Evolutionary conservation across 371 early-diverging fungal genomes (phyloP).

Genomic region (Vittaforma corneae): DNA sequence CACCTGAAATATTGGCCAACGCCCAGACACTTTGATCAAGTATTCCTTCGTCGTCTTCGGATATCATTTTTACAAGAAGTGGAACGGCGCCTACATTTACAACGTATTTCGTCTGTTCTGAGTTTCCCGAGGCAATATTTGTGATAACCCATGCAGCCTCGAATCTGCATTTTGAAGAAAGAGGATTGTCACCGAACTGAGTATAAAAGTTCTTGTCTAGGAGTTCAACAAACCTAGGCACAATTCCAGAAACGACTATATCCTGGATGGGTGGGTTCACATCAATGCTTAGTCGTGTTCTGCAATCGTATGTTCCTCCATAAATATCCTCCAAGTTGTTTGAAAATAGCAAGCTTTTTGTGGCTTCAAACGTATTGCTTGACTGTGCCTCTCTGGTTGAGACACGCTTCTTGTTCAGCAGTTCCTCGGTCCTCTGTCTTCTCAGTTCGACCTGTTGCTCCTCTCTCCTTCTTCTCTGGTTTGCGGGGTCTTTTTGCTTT

Average conservation of each 20-base stretch:
- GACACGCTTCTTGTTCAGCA: conserved; percentile 55
- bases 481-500: no score
- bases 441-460: conserved; percentile 53
- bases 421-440: conserved; percentile 51
- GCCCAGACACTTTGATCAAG: conserved; percentile 99
- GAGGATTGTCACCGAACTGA: conserved; percentile 15
- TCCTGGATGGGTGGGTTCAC: conserved; percentile 90
- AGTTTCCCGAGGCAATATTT: conserved; percentile 95
- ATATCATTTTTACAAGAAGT: conserved; percentile 74
- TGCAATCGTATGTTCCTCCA: conserved; percentile 74
- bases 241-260: conserved; percentile 79
- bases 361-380: conserved; percentile 23
- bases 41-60: conserved; percentile 72
- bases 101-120: conserved; percentile 83
- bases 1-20: conserved; percentile 98
- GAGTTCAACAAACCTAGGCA: conserved; percentile 86
- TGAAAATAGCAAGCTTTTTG: conserved; percentile 36
- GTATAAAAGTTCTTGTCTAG: conserved; percentile 62
- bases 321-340: conserved; percentile 54
- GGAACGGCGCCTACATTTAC: conserved; percentile 82
- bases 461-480: conserved; percentile 38
- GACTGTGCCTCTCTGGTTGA: conserved; percentile 1
- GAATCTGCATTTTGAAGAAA: conserved; percentile 63
- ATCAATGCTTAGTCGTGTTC: conserved; percentile 89
- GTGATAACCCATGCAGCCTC: conserved; percentile 99